These are phyloP conservation scores for Nitzschia palea DNA, from an alignment of 108 stramenopile genomes.

Conservation along the genomic window DNA sequence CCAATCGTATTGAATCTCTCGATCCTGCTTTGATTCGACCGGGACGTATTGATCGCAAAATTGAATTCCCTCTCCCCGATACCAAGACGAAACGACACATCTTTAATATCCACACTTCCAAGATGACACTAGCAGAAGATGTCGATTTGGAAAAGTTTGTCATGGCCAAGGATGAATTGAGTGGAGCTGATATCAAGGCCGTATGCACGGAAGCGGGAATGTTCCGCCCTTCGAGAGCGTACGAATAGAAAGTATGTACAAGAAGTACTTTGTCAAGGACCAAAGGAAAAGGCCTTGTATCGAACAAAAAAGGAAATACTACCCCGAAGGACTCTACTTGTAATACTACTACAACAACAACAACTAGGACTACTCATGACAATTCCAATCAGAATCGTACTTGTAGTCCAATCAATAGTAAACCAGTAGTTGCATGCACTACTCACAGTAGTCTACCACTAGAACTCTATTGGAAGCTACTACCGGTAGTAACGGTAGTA, in stretches of 20 bases:
- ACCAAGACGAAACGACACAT: constrained; percentile 98
- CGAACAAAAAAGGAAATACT: constrained; percentile 98
- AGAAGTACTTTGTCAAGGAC: constrained; percentile 97
- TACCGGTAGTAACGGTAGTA: no score
- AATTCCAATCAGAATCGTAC: no score
- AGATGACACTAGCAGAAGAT: constrained; percentile 94
- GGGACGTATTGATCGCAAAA: constrained; percentile 99
- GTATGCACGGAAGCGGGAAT: constrained; percentile 99
- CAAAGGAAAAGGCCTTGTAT: constrained; percentile 99
- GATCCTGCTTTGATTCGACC: constrained; percentile 99
- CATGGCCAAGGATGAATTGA: constrained; percentile 98
- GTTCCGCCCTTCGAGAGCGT: constrained; percentile 97
- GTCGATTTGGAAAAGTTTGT: constrained; percentile 98
- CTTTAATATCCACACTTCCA: constrained; percentile 96
- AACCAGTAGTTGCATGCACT: no score
- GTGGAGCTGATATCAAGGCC: constrained; percentile 99
- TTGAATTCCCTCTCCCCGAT: constrained; percentile 99
- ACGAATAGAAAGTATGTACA: constrained; percentile 99
- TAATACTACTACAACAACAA: constrained; percentile 5
- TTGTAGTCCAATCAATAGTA: no score
- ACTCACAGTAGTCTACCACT: no score
- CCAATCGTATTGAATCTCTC: constrained; percentile 97
- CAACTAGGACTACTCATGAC: not conserved
- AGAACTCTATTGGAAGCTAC: no score
- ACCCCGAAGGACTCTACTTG: constrained; percentile 86